A percentile compares a stretch with the other conserved stretches of the same genome.
These are phyloP conservation scores for Symbiotaphrina buchneri DNA, from an alignment of 495 filamentous ascomycete genomes.

Conservation along the genomic window DNA sequence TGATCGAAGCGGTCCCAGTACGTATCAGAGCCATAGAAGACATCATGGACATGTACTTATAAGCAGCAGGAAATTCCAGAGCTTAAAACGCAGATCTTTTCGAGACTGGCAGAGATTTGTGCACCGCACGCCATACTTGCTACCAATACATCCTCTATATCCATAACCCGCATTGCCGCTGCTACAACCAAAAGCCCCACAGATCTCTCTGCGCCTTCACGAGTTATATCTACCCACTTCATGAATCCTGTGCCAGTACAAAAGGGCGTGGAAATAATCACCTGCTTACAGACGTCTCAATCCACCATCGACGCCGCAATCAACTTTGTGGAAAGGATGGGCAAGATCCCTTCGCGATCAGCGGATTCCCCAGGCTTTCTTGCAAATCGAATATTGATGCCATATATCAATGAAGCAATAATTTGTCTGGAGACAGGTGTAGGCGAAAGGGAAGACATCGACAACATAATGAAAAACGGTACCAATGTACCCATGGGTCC, in stretches of 20 bases:
- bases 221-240: slow-evolving; percentile 92
- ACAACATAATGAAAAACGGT: slow-evolving; percentile 96
- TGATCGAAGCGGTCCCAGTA: slow-evolving; percentile 84
- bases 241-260: slow-evolving; percentile 98
- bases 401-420: slow-evolving; percentile 96
- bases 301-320: slow-evolving; percentile 67
- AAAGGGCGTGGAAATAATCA: slow-evolving; percentile 95
- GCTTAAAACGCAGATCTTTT: slow-evolving; percentile 77
- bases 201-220: slow-evolving; percentile 59
- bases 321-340: slow-evolving; percentile 73
- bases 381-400: slow-evolving; percentile 94
- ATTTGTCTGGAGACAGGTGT: slow-evolving; percentile 92
- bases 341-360: slow-evolving; percentile 71
- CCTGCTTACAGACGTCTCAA: slow-evolving; percentile 71
- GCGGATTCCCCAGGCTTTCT: slow-evolving; percentile 87
- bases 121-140: slow-evolving; percentile 79
- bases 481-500: slow-evolving; percentile 98
- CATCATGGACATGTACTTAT: not conserved
- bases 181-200: slow-evolving; percentile 54
- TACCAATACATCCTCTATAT: slow-evolving; percentile 95
- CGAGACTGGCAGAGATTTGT: slow-evolving; percentile 59
- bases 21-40: not conserved
- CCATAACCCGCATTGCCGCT: slow-evolving; percentile 86
- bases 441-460: slow-evolving; percentile 71
- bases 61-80: slow-evolving; percentile 42